Percentiles rank a stretch among this genome's conserved stretches.
Conservation (phyloP, 2,329 filamentous ascomycete species). For the Pseudogymnoascus sp. region DNA sequence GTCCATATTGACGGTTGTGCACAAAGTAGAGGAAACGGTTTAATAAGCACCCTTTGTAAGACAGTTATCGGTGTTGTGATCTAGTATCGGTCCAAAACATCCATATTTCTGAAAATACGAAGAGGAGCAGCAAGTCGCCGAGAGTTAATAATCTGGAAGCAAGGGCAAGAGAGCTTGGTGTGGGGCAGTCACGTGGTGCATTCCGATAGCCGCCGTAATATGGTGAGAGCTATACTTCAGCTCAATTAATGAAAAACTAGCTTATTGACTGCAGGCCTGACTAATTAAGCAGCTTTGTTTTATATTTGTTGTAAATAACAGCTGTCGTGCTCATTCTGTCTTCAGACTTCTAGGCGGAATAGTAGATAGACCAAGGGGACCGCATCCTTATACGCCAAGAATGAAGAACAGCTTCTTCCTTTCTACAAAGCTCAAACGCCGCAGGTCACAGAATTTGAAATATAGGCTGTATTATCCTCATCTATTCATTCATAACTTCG, state of each 20-base stretch:
- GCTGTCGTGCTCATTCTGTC: background rate
- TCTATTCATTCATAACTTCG: constrained; percentile 7
- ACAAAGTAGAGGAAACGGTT: background rate
- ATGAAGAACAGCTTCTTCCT: background rate
- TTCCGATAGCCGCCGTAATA: background rate
- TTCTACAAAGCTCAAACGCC: too few relatives aligned
- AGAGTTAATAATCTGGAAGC: background rate
- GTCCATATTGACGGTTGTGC: constrained; percentile 15
- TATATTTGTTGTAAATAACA: background rate
- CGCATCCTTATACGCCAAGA: background rate
- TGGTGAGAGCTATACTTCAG: background rate
- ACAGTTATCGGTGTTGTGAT: background rate
- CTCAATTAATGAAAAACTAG: background rate
- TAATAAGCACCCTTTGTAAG: background rate
- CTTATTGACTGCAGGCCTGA: background rate
- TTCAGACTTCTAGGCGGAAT: background rate
- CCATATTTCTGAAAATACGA: background rate
- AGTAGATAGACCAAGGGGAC: background rate
- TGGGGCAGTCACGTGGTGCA: constrained; percentile 2
- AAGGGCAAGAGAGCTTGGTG: background rate
- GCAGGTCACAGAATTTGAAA: background rate
- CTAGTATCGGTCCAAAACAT: background rate
- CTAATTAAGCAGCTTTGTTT: background rate
- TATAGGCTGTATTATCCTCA: background rate
- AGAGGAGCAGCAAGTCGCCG: background rate